phyloP scores from a whole-genome alignment of 805 yeast species.

The Spencermartinsiella europaea region DNA sequence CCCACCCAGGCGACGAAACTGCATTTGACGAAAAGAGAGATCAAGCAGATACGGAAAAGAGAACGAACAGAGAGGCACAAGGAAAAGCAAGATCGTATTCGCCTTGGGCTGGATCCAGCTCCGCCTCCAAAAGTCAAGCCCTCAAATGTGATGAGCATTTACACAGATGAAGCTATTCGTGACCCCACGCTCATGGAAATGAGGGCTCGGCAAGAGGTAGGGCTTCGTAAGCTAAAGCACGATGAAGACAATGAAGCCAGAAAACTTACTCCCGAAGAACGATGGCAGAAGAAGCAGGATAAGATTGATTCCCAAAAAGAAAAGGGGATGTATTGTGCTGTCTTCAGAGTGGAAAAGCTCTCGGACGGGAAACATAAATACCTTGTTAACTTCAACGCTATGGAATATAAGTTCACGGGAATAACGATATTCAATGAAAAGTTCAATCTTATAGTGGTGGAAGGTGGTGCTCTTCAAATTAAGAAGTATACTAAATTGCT shows the following conservation, averaged over 20 bases:
- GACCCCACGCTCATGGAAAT: constrained; percentile 88
- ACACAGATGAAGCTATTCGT: constrained; percentile 76
- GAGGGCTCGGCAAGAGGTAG: constrained; percentile 63
- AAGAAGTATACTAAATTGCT: constrained; percentile 60
- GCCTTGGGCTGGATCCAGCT: constrained; percentile 77
- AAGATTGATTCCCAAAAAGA: constrained; percentile 46
- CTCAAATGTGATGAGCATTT: constrained; percentile 77
- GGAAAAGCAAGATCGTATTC: constrained; percentile 71
- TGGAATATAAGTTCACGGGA: constrained; percentile 65
- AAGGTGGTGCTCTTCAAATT: constrained; percentile 64
- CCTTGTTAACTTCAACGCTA: constrained; percentile 77
- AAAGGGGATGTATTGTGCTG: constrained; percentile 52
- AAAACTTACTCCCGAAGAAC: constrained; percentile 54
- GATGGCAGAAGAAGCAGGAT: constrained; percentile 42
- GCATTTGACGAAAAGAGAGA: constrained; percentile 70
- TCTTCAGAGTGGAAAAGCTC: constrained; percentile 51
- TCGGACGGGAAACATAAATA: constrained; percentile 62
- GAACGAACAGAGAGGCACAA: constrained; percentile 58
- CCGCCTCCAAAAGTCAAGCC: constrained; percentile 87
- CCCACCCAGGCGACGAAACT: constrained; percentile 40
- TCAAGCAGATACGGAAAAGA: constrained; percentile 65
- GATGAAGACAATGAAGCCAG: constrained; percentile 55
- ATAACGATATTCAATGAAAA: constrained; percentile 31
- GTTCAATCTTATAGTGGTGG: constrained; percentile 60
- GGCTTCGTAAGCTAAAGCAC: constrained; percentile 55